Evolutionary conservation across 2,329 filamentous ascomycete species (phyloP).

Genomic region (Stemphylium beticola): DNA sequence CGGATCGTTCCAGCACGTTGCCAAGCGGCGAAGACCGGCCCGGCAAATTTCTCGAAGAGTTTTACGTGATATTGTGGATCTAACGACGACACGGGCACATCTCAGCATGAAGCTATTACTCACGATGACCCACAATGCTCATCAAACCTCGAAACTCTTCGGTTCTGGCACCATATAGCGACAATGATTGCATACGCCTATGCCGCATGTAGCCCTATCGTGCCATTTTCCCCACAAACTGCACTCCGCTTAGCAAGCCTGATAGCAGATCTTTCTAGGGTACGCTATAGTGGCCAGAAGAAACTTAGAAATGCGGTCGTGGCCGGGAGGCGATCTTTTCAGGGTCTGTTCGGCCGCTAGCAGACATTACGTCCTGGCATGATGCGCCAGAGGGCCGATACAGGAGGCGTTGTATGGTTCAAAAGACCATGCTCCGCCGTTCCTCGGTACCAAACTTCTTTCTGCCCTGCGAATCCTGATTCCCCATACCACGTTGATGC

Average conservation of each 20-base stretch:
- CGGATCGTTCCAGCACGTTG: constrained; percentile 20
- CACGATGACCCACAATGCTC: constrained; percentile 35
- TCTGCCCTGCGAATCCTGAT: neutral
- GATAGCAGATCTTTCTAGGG: constrained; percentile 8
- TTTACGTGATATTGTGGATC: constrained; percentile 43
- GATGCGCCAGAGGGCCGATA: constrained; percentile 31
- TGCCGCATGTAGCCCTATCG: constrained; percentile 27
- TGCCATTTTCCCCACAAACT: constrained; percentile 30
- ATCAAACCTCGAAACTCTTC: constrained; percentile 22
- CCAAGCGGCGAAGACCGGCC: constrained; percentile 28
- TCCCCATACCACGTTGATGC: neutral
- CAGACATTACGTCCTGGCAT: constrained; percentile 26
- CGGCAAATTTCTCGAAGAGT: constrained; percentile 36
- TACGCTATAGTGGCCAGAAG: constrained; percentile 7
- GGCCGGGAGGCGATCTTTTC: constrained; percentile 22
- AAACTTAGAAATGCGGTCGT: constrained; percentile 2
- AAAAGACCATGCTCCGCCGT: constrained; percentile 25
- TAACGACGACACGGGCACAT: constrained; percentile 23
- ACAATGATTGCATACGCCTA: constrained; percentile 13
- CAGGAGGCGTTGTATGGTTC: constrained; percentile 29
- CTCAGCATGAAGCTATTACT: constrained; percentile 34
- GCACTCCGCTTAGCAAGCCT: constrained; percentile 29
- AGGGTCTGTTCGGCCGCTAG: constrained; percentile 35
- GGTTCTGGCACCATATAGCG: constrained; percentile 11
- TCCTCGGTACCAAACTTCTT: constrained; percentile 9